Conservation (phyloP, 1,139 yeast genomes). For the Geotrichum australiense region DNA sequence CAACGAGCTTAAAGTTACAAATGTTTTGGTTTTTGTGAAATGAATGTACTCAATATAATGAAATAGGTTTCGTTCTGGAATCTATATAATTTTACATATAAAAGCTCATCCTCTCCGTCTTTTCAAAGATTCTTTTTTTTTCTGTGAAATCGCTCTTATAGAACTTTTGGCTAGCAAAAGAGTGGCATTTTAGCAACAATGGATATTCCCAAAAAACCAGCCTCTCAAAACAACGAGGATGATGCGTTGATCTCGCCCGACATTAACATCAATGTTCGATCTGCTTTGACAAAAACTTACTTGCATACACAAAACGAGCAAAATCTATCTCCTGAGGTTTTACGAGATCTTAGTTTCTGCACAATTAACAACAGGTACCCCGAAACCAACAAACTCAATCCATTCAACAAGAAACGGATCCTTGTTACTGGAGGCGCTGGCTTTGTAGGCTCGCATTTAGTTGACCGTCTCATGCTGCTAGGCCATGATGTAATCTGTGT, state of each 20-base stretch:
- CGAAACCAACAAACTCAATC: slow-evolving; percentile 21
- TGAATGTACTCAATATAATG: no score
- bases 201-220: slow-evolving; percentile 1
- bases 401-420: slow-evolving; percentile 23
- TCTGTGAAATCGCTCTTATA: no score
- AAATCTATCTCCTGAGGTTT: background rate
- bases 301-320: slow-evolving; percentile 6
- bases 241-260: slow-evolving; percentile 6
- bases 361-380: slow-evolving; percentile 15
- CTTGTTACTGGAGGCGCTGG: slow-evolving; percentile 28
- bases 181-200: no score
- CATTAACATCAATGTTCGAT: slow-evolving; percentile 10
- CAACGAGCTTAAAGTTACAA: no score
- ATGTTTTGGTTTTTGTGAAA: no score
- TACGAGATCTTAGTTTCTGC: background rate
- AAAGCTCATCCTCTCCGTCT: no score
- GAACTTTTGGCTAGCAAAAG: no score
- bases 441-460: slow-evolving; percentile 26
- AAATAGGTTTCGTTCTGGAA: no score
- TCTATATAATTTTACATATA: no score
- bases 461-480: slow-evolving; percentile 24
- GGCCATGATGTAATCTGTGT: slow-evolving; percentile 27
- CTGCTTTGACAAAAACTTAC: slow-evolving; percentile 11
- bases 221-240: background rate
- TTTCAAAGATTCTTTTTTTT: no score